Evolutionary conservation across 805 yeast genomes (phyloP), one percentile per base, ranked within the genome.

Genomic region (Yarrowia sp.): DNA sequence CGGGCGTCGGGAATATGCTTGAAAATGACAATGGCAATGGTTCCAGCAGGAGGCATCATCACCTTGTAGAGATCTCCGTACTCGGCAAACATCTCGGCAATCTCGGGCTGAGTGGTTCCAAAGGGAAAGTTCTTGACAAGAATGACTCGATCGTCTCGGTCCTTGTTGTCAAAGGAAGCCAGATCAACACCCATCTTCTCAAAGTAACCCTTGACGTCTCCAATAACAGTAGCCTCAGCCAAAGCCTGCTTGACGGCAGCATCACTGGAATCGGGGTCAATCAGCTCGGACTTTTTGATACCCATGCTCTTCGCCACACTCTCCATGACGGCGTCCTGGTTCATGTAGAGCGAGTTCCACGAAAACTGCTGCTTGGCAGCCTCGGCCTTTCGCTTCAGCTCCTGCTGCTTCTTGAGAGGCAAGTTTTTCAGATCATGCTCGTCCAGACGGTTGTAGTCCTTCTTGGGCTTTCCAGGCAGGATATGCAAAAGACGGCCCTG

Each of bases 161-260:
- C 92, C 67, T 82, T 81, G 8, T 75, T 71, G 56, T 77, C 78
- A 72, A 95, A 93, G 36, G 85, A 82, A 2, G 87, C 80, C 67
- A 95, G 78, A 78, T 93, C 97, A 46, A 95, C 90, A 36, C 96
- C 96, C 72, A 87, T 87, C 24, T 79, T 76, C 74, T 91, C 96
- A 75, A 95, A 95, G 76, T 86, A 95, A 70, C 85, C 84, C 72
- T 97, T 84, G 12, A 95, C 96, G 75, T 88, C 95, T 49, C 92
- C 95, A 71, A 95, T 87, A 17, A 92, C 97, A 72, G 92, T 95
- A 2, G 98, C 96, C 78, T 95, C 99, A 0, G 99, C 98, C 68
- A 95, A 82, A 0, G 99, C 98, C 76, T 92, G 98, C 73, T 92
- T 90, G 14, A 95, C 98, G 0, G 97, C 98, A 62, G 96, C 88